Conservation (phyloP, 768 basidiomycete genomes). For the Leccinum arenicola region DNA sequence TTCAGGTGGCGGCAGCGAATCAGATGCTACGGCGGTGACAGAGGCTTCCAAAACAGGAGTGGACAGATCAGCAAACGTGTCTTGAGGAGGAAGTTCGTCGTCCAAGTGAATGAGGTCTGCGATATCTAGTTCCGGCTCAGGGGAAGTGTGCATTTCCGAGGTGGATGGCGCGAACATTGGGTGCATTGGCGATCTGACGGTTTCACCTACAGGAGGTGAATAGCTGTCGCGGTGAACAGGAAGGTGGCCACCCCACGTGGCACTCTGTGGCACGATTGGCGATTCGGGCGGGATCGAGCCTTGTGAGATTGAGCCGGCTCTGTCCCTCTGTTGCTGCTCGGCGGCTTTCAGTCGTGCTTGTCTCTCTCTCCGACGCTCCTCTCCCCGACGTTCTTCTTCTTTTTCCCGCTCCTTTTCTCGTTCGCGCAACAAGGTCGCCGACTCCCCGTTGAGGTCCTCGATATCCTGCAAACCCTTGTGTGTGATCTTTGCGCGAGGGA, state of each 20-base stretch:
- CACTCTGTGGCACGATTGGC: conserved; percentile 45
- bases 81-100: conserved; percentile 47
- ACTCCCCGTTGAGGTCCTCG: conserved; percentile 69
- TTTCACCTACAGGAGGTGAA: conserved; percentile 24
- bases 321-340: conserved; percentile 41
- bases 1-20: conserved; percentile 13
- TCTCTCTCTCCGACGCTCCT: conserved; percentile 63
- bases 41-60: conserved; percentile 18
- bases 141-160: conserved; percentile 38
- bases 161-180: conserved; percentile 35
- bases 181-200: conserved; percentile 29
- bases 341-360: conserved; percentile 56
- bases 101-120: conserved; percentile 78
- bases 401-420: conserved; percentile 59
- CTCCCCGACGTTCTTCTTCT: conserved; percentile 58
- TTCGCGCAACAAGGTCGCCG: conserved; percentile 32
- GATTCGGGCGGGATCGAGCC: conserved; percentile 74
- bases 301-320: conserved; percentile 44
- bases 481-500: conserved; percentile 78
- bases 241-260: conserved; percentile 63
- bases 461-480: conserved; percentile 93
- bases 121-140: conserved; percentile 68
- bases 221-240: conserved; percentile 35
- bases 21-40: conserved; percentile 5
- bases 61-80: conserved; percentile 24